phyloP scores from a whole-genome alignment of 768 basidiomycete species.

The Mrakia gelida region DNA sequence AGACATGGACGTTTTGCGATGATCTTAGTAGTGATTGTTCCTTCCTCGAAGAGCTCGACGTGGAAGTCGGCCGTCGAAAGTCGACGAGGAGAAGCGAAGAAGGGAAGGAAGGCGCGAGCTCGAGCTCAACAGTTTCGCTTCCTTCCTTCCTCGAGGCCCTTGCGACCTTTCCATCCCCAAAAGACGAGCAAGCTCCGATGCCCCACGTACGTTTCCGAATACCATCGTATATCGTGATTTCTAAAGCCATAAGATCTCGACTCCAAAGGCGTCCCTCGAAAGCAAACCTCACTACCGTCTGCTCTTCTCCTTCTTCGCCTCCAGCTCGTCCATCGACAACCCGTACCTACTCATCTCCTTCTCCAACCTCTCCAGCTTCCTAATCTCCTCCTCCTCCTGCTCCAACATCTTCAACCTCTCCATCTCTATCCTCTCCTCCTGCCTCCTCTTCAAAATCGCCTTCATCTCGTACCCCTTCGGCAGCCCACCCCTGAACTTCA shows the following conservation, averaged over 20 bases:
- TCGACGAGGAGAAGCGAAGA: no score
- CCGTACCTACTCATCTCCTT: neutral
- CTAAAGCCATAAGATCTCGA: neutral
- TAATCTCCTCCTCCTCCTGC: neutral
- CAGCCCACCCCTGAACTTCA: neutral
- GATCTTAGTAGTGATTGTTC: neutral
- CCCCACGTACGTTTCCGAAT: no score
- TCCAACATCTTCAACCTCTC: neutral
- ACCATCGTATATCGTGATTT: no score
- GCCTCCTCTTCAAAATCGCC: neutral
- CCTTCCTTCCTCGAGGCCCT: no score
- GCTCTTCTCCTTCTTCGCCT: neutral
- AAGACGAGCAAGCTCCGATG: no score
- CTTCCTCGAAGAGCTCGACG: no score
- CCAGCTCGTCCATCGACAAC: neutral
- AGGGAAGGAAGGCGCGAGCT: no score
- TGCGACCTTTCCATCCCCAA: no score
- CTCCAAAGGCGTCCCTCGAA: no score
- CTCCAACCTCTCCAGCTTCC: neutral
- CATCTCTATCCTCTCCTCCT: neutral
- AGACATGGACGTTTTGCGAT: no score
- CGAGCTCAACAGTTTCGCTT: no score
- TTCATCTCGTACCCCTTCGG: conserved; percentile 1
- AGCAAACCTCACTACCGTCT: neutral
- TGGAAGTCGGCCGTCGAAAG: no score